These are phyloP conservation scores for Quercus parvula DNA, from an alignment of 306 rosid genomes.

Conservation along the genomic window DNA sequence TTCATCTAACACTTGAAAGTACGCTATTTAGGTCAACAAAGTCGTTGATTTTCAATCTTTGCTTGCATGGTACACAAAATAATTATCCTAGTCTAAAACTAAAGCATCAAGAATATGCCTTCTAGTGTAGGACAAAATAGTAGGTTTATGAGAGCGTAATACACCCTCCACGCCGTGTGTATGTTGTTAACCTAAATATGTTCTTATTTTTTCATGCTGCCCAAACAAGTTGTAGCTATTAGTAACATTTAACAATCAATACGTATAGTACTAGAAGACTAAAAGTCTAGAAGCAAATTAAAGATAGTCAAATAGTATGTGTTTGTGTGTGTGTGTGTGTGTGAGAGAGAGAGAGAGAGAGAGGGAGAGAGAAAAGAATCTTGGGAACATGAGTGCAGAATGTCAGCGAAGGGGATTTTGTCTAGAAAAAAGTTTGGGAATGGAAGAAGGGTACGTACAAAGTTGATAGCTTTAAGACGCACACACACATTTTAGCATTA, in stretches of 20 bases:
- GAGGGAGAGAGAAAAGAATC: conserved; percentile 10
- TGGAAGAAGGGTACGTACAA: conserved; percentile 25
- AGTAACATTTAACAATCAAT: no score
- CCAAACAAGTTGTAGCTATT: no score
- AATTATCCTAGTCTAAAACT: no score
- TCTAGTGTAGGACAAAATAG: no score
- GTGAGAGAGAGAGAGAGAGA: neutral
- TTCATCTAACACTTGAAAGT: neutral
- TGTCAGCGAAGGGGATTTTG: conserved; percentile 57
- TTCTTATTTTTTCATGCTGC: no score
- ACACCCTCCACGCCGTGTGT: no score
- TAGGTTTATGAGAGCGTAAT: no score
- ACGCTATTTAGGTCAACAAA: neutral
- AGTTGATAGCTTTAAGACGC: conserved; percentile 30
- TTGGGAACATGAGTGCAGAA: conserved; percentile 71
- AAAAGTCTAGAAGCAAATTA: neutral
- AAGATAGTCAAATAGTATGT: conserved; percentile 31
- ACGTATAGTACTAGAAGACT: no score
- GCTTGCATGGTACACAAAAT: no score
- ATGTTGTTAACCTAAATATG: no score
- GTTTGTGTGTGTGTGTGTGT: neutral
- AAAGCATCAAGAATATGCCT: no score
- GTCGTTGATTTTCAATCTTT: neutral
- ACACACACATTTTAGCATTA: conserved; percentile 21
- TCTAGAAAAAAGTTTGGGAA: conserved; percentile 51